These are phyloP conservation scores for Starmerella gropengiesseri DNA, from an alignment of 805 yeast genomes.

Conservation along the genomic window DNA sequence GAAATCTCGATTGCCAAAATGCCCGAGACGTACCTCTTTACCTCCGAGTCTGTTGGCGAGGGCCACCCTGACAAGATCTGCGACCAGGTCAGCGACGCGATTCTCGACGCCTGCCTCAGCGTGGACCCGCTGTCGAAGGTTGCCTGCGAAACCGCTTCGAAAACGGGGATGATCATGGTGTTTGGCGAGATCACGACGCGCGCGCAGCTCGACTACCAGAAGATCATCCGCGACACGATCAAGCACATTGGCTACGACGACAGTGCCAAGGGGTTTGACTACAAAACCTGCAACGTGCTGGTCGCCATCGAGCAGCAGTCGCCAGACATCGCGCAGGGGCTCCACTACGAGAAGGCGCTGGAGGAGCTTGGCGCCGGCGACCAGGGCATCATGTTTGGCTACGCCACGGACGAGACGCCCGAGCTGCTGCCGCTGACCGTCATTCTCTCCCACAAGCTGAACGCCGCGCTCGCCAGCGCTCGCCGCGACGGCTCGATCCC, in stretches of 20 bases:
- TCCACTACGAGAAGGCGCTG: constrained; percentile 85
- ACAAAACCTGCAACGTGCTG: constrained; percentile 97
- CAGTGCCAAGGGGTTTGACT: constrained; percentile 94
- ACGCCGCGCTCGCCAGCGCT: constrained; percentile 92
- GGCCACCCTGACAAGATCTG: constrained; percentile 55
- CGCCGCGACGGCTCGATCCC: constrained; percentile 90
- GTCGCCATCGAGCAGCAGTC: constrained; percentile 99
- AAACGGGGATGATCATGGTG: constrained; percentile 99
- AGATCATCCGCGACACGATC: constrained; percentile 94
- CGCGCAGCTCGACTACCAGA: constrained; percentile 91
- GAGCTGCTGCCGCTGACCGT: constrained; percentile 94
- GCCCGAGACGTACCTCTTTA: constrained; percentile 42
- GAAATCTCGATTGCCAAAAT: constrained; percentile 9
- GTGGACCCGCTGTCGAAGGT: constrained; percentile 97
- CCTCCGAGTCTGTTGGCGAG: constrained; percentile 62
- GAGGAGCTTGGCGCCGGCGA: constrained; percentile 99
- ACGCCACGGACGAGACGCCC: constrained; percentile 97
- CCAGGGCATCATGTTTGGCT: constrained; percentile 99
- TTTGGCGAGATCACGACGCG: constrained; percentile 99
- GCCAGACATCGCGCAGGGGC: constrained; percentile 98
- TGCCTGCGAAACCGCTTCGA: constrained; percentile 98
- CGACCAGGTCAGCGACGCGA: constrained; percentile 98
- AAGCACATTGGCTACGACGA: constrained; percentile 96
- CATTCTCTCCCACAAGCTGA: constrained; percentile 86
- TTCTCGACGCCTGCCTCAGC: constrained; percentile 90